Evolutionary conservation across 345 rosid genomes (phyloP).

Genomic region (Populus euphratica): DNA sequence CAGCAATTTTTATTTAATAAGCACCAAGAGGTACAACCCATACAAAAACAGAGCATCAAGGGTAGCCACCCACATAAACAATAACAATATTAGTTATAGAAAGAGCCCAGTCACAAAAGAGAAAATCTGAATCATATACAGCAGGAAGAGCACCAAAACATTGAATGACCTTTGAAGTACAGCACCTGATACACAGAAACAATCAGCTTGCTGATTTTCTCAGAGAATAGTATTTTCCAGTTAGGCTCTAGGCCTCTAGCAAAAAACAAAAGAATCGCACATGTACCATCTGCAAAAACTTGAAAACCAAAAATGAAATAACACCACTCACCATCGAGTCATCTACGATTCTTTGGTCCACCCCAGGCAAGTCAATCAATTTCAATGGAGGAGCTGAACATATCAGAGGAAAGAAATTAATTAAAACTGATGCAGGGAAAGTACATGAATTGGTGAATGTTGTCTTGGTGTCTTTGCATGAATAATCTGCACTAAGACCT

Average conservation of each 20-base stretch:
- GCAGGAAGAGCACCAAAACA: background rate
- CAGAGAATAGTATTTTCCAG: background rate
- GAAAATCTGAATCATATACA: background rate
- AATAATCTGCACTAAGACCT: background rate
- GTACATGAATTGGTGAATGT: background rate
- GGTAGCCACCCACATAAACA: background rate
- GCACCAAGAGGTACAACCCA: background rate
- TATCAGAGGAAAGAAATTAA: background rate
- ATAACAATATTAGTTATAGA: background rate
- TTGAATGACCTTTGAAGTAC: background rate
- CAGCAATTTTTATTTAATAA: background rate
- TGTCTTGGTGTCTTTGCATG: background rate
- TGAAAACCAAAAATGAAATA: background rate
- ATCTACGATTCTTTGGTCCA: conserved; percentile 91
- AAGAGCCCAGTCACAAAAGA: background rate
- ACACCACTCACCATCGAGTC: conserved; percentile 70
- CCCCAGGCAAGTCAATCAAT: conserved; percentile 92
- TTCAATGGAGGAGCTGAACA: conserved; percentile 89
- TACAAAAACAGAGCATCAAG: background rate
- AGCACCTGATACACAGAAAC: background rate
- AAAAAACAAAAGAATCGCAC: background rate
- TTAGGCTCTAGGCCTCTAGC: background rate
- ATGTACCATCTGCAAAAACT: conserved; percentile 1
- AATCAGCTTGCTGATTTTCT: background rate
- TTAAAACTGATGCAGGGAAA: background rate